Evolutionary conservation across 805 yeast species (phyloP).

Genomic region (Huiozyma sinensis): DNA sequence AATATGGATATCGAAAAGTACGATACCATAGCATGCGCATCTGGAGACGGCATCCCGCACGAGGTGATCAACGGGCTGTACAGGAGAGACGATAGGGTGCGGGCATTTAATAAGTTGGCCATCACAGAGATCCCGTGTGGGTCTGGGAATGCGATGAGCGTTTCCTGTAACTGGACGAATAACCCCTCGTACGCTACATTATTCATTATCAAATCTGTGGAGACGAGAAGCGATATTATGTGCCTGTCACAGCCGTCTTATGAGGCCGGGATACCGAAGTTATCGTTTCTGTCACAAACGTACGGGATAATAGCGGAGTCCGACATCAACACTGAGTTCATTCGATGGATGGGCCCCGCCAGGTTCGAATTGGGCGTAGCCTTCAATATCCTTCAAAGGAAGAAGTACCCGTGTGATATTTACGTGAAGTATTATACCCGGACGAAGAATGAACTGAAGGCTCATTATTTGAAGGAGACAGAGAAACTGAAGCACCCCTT

Average conservation of each 20-base stretch:
- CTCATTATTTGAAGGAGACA: conserved; percentile 34
- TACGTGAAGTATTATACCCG: conserved; percentile 57
- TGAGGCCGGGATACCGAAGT: conserved; percentile 29
- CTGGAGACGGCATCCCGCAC: conserved; percentile 95
- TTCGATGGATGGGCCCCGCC: conserved; percentile 77
- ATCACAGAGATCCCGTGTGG: conserved; percentile 91
- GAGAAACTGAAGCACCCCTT: conserved; percentile 2
- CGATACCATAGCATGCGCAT: conserved; percentile 80
- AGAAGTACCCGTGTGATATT: conserved; percentile 75
- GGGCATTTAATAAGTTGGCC: conserved; percentile 53
- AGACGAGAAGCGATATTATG: conserved; percentile 70
- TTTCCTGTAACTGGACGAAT: conserved; percentile 67
- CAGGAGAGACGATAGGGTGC: conserved; percentile 49
- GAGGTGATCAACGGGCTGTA: conserved; percentile 87
- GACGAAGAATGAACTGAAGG: conserved; percentile 39
- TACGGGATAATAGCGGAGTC: conserved; percentile 89
- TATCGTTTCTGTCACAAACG: conserved; percentile 79
- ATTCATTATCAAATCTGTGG: conserved; percentile 57
- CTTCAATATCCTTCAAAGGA: conserved; percentile 41
- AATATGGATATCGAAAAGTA: conserved; percentile 43
- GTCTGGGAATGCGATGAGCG: conserved; percentile 86
- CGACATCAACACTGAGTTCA: conserved; percentile 84
- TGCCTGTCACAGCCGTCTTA: conserved; percentile 49
- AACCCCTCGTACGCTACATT: conserved; percentile 63
- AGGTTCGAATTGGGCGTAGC: conserved; percentile 81